Percentiles rank a stretch among this genome's conserved stretches.
Conservation (phyloP, 2,329 filamentous ascomycete genomes). For the Parafenestella ontariensis region DNA sequence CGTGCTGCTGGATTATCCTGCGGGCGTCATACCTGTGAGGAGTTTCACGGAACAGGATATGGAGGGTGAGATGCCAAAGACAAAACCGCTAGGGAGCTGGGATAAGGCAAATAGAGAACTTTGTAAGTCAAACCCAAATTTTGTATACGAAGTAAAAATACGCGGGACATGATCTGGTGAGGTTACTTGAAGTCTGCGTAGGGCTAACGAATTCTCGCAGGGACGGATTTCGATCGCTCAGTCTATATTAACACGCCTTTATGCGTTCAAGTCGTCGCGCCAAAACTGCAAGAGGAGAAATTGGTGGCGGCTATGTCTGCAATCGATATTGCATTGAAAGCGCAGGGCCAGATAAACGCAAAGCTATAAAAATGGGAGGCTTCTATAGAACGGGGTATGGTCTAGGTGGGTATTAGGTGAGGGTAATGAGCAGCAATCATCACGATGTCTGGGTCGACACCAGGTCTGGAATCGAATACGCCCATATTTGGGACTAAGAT, state of each 20-base stretch:
- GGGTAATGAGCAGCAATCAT: no score
- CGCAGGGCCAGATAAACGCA: slow-evolving; percentile 5
- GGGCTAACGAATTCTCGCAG: slow-evolving; percentile 20
- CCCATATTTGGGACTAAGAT: no score
- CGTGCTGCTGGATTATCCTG: slow-evolving; percentile 68
- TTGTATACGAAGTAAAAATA: no score
- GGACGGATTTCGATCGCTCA: slow-evolving; percentile 58
- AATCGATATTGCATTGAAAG: slow-evolving; percentile 56
- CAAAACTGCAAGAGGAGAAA: slow-evolving; percentile 62
- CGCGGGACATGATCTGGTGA: slow-evolving; percentile 15
- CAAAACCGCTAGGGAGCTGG: slow-evolving; percentile 60
- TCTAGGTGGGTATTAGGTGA: no score
- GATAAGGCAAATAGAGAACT: slow-evolving; percentile 66
- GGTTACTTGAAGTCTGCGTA: neutral
- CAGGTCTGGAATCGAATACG: no score
- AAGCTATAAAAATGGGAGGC: slow-evolving; percentile 22
- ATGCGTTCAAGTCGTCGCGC: slow-evolving; percentile 64
- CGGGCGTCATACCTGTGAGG: slow-evolving; percentile 64
- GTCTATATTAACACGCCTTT: slow-evolving; percentile 63
- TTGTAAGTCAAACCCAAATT: slow-evolving; percentile 57
- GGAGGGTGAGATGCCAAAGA: slow-evolving; percentile 53
- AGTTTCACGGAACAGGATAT: slow-evolving; percentile 59
- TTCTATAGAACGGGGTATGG: no score
- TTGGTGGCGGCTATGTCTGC: slow-evolving; percentile 62
- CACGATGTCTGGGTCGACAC: no score